Evolutionary conservation across 768 basidiomycete species (phyloP).

Genomic region (Tulasnella calospora): DNA sequence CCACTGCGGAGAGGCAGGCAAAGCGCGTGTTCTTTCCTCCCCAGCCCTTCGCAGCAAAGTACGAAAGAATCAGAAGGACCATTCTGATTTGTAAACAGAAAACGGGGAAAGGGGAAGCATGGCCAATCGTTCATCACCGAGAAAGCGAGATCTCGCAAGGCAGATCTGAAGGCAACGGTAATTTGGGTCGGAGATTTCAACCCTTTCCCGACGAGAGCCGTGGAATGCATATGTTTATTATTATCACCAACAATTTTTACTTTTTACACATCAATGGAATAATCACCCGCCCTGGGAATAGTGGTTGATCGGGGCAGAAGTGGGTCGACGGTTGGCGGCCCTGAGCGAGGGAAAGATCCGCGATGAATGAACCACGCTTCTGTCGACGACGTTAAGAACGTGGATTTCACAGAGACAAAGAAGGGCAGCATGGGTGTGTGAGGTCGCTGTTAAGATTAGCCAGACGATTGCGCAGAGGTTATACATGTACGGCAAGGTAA

Average conservation of each 20-base stretch:
- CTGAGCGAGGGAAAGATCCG: constrained; percentile 11
- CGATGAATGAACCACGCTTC: neutral
- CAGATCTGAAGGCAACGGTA: neutral
- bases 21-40: neutral
- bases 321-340: neutral
- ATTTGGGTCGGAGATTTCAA: neutral
- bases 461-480: no score
- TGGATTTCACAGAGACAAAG: neutral
- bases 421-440: neutral
- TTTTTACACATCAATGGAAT: no score
- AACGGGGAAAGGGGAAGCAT: neutral
- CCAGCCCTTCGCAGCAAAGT: neutral
- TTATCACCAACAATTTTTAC: no score
- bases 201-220: neutral
- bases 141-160: neutral
- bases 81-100: neutral
- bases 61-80: neutral
- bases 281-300: no score
- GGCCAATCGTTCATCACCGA: neutral
- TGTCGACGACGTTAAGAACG: neutral
- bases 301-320: neutral
- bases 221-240: no score
- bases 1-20: neutral
- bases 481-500: no score
- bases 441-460: neutral